Evolutionary conservation across 164 flowering plant genomes (phyloP), one percentile per base, ranked within the genome.

Genomic region (Vitis rupestris): DNA sequence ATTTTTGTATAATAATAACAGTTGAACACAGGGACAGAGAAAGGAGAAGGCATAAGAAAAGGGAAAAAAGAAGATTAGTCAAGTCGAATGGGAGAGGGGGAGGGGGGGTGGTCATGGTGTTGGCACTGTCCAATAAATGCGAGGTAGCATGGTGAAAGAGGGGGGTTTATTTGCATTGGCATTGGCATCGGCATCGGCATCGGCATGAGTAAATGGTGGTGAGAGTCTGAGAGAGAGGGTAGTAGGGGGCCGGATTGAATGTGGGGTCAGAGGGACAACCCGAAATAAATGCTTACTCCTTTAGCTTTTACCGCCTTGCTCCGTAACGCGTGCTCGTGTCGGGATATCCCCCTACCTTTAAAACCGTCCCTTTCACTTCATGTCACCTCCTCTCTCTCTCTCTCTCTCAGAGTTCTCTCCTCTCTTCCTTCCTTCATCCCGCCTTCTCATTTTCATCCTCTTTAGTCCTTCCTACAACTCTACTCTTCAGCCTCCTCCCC

Each of bases 71-170:
- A 52, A 64, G 71, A 53, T 65, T 70, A 57, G 76, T 77, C 70
- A 57, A 61, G 67, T 76, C 68, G 49, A 30, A 47, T 16, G 48
- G 55, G 19, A n/a, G 58, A 52, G 48, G 7, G 27, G 54, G 61
- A 17, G 30, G 19, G 56, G 59, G 49, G 74, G 12, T 63, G 48
- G 56, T 61, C 76, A 74, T 74, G 55, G 84, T 71, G 70, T 81
- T 81, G 82, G 82, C 84, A 76, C 74, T 78, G 76, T 78, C 81
- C 73, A 68, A 78, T 81, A 53, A 78, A 78, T 81, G 82, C 72
- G 13, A 47, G 61, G 61, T 10, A 60, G n/a, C 19, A 29, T 6
- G 27, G 62, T 50, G 64, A 54, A 61, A 50, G 53, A 1, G 54
- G 23, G 27, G 64, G 8, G 64, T 3, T 37, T 37, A 37, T 37